A percentile compares a stretch with the other conserved stretches of the same genome.
Evolutionary conservation across 768 basidiomycete species (phyloP).

Genomic region (Naganishia friedmannii): DNA sequence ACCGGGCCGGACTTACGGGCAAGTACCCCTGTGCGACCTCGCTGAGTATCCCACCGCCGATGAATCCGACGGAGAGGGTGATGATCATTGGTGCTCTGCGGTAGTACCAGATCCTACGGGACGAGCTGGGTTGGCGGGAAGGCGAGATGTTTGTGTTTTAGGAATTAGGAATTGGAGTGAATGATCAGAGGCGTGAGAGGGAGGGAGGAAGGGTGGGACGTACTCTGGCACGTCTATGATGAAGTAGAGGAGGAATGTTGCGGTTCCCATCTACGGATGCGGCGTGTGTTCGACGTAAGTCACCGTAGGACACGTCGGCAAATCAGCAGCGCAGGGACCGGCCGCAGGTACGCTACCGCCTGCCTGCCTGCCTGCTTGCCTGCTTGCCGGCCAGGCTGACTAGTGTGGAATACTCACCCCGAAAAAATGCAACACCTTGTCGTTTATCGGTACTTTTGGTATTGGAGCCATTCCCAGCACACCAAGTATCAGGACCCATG

Average conservation of each 20-base stretch:
- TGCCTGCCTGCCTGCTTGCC: no score
- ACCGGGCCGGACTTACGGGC: constrained; percentile 40
- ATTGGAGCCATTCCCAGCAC: constrained; percentile 48
- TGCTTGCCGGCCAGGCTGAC: no score
- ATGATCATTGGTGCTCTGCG: constrained; percentile 45
- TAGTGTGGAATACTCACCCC: constrained; percentile 39
- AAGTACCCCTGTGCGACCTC: constrained; percentile 46
- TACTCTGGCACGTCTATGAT: constrained; percentile 50
- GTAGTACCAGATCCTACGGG: constrained; percentile 48
- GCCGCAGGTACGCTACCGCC: background rate
- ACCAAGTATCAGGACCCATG: constrained; percentile 46
- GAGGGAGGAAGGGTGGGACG: no score
- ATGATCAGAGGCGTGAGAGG: no score
- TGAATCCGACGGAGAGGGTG: constrained; percentile 41
- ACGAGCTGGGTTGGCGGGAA: constrained; percentile 36
- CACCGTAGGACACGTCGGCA: background rate
- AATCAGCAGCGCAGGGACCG: no score
- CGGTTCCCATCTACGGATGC: constrained; percentile 40
- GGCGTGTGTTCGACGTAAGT: background rate
- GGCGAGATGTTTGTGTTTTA: no score
- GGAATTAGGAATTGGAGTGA: no score
- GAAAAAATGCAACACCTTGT: constrained; percentile 51
- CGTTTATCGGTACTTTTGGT: constrained; percentile 46
- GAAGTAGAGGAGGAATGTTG: constrained; percentile 49
- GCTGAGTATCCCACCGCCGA: constrained; percentile 44